Percentiles rank a stretch among this genome's conserved stretches.
These are phyloP conservation scores for Plasmodium coatneyi DNA, from an alignment of 169 alveolate genomes.

Conservation along the genomic window DNA sequence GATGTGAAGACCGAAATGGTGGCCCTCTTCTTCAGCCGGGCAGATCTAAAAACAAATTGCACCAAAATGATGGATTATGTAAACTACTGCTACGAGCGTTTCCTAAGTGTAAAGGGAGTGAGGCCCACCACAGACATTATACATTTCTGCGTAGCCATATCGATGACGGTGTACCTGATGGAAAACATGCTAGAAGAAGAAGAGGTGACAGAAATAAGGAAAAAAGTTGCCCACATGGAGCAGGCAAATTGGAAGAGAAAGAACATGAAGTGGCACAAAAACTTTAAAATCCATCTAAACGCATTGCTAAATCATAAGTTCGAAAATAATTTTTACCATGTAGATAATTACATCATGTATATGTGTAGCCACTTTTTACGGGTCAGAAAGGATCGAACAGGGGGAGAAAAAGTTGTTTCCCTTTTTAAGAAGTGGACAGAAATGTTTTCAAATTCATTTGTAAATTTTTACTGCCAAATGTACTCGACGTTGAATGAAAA, in stretches of 20 bases:
- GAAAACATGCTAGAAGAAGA: slow-evolving; percentile 33
- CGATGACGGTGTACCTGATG: slow-evolving; percentile 8
- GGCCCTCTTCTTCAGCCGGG: slow-evolving; percentile 25
- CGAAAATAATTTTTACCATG: slow-evolving; percentile 41
- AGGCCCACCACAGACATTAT: slow-evolving; percentile 19
- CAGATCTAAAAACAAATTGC: slow-evolving; percentile 16
- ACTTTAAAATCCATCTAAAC: slow-evolving; percentile 8
- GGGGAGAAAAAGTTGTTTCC: not conserved
- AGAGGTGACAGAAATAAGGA: not conserved
- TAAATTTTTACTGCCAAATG: slow-evolving; percentile 45
- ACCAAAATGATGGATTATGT: slow-evolving; percentile 37
- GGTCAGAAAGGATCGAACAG: not conserved
- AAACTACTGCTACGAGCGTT: slow-evolving; percentile 39
- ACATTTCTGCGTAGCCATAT: slow-evolving; percentile 44
- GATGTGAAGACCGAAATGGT: not conserved
- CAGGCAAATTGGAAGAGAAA: not conserved
- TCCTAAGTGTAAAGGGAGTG: slow-evolving; percentile 9
- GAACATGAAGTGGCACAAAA: not conserved
- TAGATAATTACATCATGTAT: slow-evolving; percentile 39
- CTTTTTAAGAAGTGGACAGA: slow-evolving; percentile 1
- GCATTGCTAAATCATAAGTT: slow-evolving; percentile 36
- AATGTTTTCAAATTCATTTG: slow-evolving; percentile 32
- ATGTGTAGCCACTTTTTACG: slow-evolving; percentile 38
- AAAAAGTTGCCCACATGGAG: not conserved
- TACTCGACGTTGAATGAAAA: slow-evolving; percentile 31